Base-by-base conservation (phyloP, 1,139 yeast genomes). In the Protomyces macrosporus region DNA sequence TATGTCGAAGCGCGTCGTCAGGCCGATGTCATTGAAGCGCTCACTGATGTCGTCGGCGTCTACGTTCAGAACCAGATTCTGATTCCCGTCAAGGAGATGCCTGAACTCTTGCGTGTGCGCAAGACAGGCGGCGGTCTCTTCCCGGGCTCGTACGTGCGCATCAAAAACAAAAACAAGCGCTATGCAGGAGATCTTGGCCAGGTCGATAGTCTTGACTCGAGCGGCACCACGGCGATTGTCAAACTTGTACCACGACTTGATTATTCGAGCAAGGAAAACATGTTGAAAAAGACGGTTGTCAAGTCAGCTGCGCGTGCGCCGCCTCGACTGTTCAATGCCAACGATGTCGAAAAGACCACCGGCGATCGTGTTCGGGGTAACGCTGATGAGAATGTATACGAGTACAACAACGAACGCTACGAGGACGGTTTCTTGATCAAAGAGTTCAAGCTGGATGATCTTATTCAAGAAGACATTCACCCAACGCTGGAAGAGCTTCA, bases 51-150 rank as follows among this genome's bases (percentile, higher is more conserved):
- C 75, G 93, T 95, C 53, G 91, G 90, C 74, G 85, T 93, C 45
- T 88, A 84, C 70, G 89, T 90, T 35, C 40, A 48, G n/a, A 54
- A 48, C 5, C 12, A 30, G 4, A 76, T 91, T 55, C 80, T 93
- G 69, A 97, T 93, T 53, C 98, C 98, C 2, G 95, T 93, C 65
- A 90, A 90, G 73, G 98, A 93, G 76, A 88, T 91, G 74, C 97
- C 97, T 3, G 96, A 91, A 74, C 80, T 95, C 72, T 81, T 93
- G 74, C 88, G 95, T 72, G 97, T 95, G 69, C 89, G 87, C 65
- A 90, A 88, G 75, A 84, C 96, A 59, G 98, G 90, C 72, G 88
- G 90, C 39, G 93, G 90, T 71, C 78, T 93, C 45, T 86, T 86
- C 45, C 97, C 96, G 4, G 98, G 98, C 23, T 85, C 91, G 39